These are phyloP conservation scores for Xylariaceae sp. DNA, from an alignment of 2,329 filamentous ascomycete genomes.

Conservation along the genomic window DNA sequence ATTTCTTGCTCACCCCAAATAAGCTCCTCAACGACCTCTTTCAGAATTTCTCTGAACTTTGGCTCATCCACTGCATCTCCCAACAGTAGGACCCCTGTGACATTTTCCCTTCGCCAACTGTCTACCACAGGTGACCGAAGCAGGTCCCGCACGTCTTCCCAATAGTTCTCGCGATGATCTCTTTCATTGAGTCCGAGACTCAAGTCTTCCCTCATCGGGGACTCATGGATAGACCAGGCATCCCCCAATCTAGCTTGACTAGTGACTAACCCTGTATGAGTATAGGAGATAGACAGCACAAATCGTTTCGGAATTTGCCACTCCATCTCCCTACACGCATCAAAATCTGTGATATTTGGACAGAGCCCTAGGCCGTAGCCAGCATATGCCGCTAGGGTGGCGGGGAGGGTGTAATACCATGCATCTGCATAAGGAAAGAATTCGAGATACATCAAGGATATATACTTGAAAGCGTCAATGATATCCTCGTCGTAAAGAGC, in stretches of 20 bases:
- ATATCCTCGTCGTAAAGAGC: constrained; percentile 15
- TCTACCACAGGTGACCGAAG: constrained; percentile 11
- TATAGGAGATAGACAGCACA: constrained; percentile 11
- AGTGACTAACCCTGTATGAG: constrained; percentile 10
- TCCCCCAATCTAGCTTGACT: constrained; percentile 4
- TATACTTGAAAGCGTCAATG: constrained; percentile 13
- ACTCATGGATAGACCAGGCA: neutral
- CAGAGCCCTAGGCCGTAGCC: constrained; percentile 16
- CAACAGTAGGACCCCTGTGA: constrained; percentile 8
- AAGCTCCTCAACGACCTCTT: constrained; percentile 8
- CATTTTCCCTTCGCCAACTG: constrained; percentile 4
- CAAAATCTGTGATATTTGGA: constrained; percentile 8
- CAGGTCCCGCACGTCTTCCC: constrained; percentile 4
- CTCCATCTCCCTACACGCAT: constrained; percentile 9
- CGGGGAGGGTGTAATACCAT: constrained; percentile 1
- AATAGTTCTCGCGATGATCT: constrained; percentile 7
- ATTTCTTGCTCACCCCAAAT: constrained; percentile 1
- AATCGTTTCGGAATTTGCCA: constrained; percentile 1
- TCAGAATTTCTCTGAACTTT: constrained; percentile 6
- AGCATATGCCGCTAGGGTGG: constrained; percentile 8
- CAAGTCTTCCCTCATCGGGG: neutral
- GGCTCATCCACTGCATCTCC: constrained; percentile 8
- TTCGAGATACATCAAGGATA: constrained; percentile 11
- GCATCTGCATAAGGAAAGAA: constrained; percentile 1
- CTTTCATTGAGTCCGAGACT: constrained; percentile 4